A percentile compares a stretch with the other conserved stretches of the same genome.
These are phyloP conservation scores for Limnanthes douglasii DNA, from an alignment of 345 rosid species.

Conservation along the genomic window DNA sequence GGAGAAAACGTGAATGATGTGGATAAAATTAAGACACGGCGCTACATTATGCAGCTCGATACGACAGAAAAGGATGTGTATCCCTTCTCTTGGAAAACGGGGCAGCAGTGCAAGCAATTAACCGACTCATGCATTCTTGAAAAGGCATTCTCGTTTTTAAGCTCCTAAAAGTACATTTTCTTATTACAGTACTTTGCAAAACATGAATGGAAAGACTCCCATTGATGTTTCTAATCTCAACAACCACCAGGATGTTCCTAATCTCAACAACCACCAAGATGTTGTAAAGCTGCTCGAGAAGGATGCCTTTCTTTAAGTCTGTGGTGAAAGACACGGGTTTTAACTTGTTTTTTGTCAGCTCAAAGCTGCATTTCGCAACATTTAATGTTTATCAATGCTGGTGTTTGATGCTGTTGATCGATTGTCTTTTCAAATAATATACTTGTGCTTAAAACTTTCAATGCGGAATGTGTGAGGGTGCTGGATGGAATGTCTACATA, in stretches of 20 bases:
- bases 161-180: background rate
- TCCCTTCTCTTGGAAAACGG: conserved; percentile 73
- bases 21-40: conserved; percentile 73
- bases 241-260: conserved; percentile 71
- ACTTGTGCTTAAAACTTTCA: too few relatives aligned
- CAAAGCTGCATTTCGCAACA: too few relatives aligned
- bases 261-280: conserved; percentile 74
- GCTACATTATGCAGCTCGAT: conserved; percentile 93
- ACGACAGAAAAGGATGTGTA: conserved; percentile 90
- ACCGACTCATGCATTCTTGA: background rate
- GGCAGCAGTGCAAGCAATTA: conserved; percentile 79
- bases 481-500: too few relatives aligned
- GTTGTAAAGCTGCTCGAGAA: conserved; percentile 84
- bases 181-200: conserved; percentile 58
- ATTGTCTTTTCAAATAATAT: too few relatives aligned
- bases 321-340: too few relatives aligned
- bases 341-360: too few relatives aligned
- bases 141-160: background rate
- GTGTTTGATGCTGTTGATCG: too few relatives aligned
- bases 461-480: too few relatives aligned
- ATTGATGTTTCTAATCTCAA: conserved; percentile 90
- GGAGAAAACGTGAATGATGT: conserved; percentile 57
- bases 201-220: conserved; percentile 87
- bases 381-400: too few relatives aligned
- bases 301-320: conserved; percentile 80